phyloP scores from a whole-genome alignment of 768 basidiomycete species.

The Mycena pura region DNA sequence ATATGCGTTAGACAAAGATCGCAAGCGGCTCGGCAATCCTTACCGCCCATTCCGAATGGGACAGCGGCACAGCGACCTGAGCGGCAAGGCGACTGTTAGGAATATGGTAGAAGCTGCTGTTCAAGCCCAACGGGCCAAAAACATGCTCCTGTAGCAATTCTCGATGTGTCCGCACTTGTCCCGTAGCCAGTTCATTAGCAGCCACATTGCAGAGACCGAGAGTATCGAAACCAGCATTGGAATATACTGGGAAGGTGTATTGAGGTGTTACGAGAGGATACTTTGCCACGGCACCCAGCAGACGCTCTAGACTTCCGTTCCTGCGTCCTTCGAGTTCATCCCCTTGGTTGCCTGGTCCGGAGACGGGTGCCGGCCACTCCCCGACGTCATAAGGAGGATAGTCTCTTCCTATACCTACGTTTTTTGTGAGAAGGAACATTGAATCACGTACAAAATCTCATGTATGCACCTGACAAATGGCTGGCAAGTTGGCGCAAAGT shows the following conservation, averaged over 20 bases:
- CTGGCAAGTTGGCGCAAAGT: slow-evolving; percentile 50
- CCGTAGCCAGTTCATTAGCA: slow-evolving; percentile 51
- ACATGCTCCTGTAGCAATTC: slow-evolving; percentile 55
- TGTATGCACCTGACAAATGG: slow-evolving; percentile 38
- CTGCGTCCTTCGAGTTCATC: slow-evolving; percentile 37
- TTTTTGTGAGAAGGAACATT: neutral
- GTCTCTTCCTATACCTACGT: slow-evolving; percentile 44
- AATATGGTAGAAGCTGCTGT: slow-evolving; percentile 49
- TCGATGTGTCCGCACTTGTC: slow-evolving; percentile 41
- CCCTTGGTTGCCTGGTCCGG: slow-evolving; percentile 36
- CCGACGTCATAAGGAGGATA: slow-evolving; percentile 40
- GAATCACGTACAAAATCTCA: neutral
- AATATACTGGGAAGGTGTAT: slow-evolving; percentile 69
- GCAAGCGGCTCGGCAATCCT: neutral
- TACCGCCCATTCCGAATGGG: slow-evolving; percentile 44
- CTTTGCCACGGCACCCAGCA: slow-evolving; percentile 44
- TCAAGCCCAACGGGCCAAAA: slow-evolving; percentile 54
- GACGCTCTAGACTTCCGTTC: slow-evolving; percentile 27
- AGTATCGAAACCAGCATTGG: slow-evolving; percentile 78
- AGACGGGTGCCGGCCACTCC: slow-evolving; percentile 49
- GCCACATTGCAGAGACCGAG: slow-evolving; percentile 68
- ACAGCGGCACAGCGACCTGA: slow-evolving; percentile 47
- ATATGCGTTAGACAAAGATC: neutral
- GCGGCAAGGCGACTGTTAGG: slow-evolving; percentile 40
- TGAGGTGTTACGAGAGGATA: slow-evolving; percentile 51